Conservation (phyloP, 2,329 filamentous ascomycete species). For the Aschersonia sp. region DNA sequence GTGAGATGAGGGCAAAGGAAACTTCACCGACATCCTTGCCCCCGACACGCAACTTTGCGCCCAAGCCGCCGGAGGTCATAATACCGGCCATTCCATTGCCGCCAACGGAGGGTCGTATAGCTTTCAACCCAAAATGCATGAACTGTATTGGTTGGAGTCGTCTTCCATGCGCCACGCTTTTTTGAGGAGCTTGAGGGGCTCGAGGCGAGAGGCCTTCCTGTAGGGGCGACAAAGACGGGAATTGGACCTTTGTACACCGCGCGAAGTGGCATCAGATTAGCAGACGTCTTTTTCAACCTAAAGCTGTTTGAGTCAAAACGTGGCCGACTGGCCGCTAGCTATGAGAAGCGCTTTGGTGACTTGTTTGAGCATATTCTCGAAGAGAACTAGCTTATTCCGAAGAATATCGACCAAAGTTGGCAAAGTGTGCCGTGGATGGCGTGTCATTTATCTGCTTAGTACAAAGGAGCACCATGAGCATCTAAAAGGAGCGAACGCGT, state of each 20-base stretch:
- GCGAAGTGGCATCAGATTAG: constrained; percentile 51
- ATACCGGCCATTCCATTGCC: constrained; percentile 12
- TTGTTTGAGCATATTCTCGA: constrained; percentile 49
- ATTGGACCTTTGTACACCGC: constrained; percentile 8
- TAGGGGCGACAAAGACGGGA: background rate
- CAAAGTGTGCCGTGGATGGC: constrained; percentile 44
- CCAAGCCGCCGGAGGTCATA: constrained; percentile 18
- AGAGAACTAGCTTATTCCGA: constrained; percentile 50
- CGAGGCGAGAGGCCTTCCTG: constrained; percentile 12
- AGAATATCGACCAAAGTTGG: constrained; percentile 38
- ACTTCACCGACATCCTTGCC: constrained; percentile 19
- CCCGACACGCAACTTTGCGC: constrained; percentile 16
- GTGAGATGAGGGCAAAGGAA: constrained; percentile 25
- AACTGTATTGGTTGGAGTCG: constrained; percentile 59
- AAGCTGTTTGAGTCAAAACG: constrained; percentile 52
- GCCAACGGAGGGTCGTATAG: constrained; percentile 21
- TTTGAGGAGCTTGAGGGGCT: constrained; percentile 26
- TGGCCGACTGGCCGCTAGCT: constrained; percentile 41
- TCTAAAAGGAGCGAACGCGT: constrained; percentile 51
- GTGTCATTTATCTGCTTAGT: constrained; percentile 48
- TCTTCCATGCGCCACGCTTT: constrained; percentile 40
- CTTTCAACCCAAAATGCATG: constrained; percentile 48
- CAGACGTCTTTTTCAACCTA: constrained; percentile 55
- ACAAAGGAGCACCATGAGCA: constrained; percentile 41
- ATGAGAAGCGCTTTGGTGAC: constrained; percentile 53